Base-by-base conservation (phyloP, 805 yeast species). In the Candida ulmi region DNA sequence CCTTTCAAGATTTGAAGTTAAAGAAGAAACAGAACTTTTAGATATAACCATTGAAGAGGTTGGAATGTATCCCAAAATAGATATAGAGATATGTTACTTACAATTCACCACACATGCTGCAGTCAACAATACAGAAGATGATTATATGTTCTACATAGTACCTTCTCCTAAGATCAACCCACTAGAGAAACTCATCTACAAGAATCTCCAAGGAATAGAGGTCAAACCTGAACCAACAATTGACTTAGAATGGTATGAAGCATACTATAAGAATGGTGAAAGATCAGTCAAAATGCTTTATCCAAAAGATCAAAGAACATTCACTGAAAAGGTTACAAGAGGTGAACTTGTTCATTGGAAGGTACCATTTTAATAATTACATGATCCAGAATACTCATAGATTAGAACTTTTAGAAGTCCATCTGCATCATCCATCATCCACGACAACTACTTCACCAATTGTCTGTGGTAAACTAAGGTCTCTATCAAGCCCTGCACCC, bases 11-110 rank as follows among this genome's bases (percentile, higher is more conserved):
- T 75, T 80, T 46, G 43, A 41, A 2, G 55, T 74, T 17, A 31
- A 15, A 39, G 30, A 36, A 12, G 38, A 40, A 6, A 46, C 65
- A n/a, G 44, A 55, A 7, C 60, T 60, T 39, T 61, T 74, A 11
- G 68, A 69, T 31, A 54, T 76, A 27, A 55, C 62, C 1, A 68
- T 78, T 70, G 82, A 76, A 44, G 85, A 79, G 46, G 65, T 72
- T 4, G 83, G 83, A 0, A 52, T 72, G 18, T 71, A 68, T 44
- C 45, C 73, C 18, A 80, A 78, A 52, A 65, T 74, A 0, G 78
- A 80, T 2, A 68, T 77, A 41, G 56, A 68, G 27, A 63, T 73
- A 6, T 63, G 54, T 33, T 72, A 68, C 49, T 57, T 73, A 30
- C 76, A 73, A 43, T 46, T 54, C 36, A 46, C 36, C 23, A 35